These are phyloP conservation scores for Rhodotorula sphaerocarpa DNA, from an alignment of 768 basidiomycete genomes.

Conservation along the genomic window DNA sequence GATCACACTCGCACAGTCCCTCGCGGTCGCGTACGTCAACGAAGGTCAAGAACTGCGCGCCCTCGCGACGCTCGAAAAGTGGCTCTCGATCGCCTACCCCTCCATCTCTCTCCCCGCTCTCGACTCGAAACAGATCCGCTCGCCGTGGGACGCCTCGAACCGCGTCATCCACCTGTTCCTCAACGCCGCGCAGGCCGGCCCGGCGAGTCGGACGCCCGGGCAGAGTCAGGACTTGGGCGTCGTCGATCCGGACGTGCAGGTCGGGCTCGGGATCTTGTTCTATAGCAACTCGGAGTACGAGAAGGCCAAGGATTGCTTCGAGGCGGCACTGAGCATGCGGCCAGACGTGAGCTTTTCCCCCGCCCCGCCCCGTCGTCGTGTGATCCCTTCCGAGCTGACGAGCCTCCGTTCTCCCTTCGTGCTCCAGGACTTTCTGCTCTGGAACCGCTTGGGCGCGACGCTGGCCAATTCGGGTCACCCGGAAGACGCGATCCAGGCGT, in stretches of 20 bases:
- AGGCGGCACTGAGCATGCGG: slow-evolving; percentile 66
- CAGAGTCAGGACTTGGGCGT: slow-evolving; percentile 16
- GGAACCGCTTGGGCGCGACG: slow-evolving; percentile 92
- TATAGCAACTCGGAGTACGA: slow-evolving; percentile 72
- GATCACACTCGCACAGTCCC: slow-evolving; percentile 57
- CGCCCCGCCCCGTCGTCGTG: neutral
- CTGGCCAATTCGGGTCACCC: slow-evolving; percentile 89
- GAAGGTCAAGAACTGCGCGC: slow-evolving; percentile 82
- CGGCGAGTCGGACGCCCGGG: slow-evolving; percentile 51
- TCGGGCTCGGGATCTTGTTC: slow-evolving; percentile 83
- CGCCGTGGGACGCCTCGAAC: slow-evolving; percentile 70
- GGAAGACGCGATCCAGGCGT: slow-evolving; percentile 64
- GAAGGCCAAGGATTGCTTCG: slow-evolving; percentile 88
- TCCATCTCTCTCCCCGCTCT: slow-evolving; percentile 36
- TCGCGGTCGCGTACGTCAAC: slow-evolving; percentile 93
- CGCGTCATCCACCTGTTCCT: slow-evolving; percentile 76
- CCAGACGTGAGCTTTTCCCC: slow-evolving; percentile 54
- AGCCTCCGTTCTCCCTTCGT: neutral
- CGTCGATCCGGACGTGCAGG: slow-evolving; percentile 76
- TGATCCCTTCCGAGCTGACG: neutral
- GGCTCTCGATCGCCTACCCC: slow-evolving; percentile 62
- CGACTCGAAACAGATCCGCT: slow-evolving; percentile 26
- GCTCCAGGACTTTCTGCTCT: slow-evolving; percentile 73
- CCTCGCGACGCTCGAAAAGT: slow-evolving; percentile 73
- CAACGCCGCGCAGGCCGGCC: slow-evolving; percentile 70